These are phyloP conservation scores for Chalciporus piperatus DNA, from an alignment of 768 basidiomycete genomes.

Conservation along the genomic window DNA sequence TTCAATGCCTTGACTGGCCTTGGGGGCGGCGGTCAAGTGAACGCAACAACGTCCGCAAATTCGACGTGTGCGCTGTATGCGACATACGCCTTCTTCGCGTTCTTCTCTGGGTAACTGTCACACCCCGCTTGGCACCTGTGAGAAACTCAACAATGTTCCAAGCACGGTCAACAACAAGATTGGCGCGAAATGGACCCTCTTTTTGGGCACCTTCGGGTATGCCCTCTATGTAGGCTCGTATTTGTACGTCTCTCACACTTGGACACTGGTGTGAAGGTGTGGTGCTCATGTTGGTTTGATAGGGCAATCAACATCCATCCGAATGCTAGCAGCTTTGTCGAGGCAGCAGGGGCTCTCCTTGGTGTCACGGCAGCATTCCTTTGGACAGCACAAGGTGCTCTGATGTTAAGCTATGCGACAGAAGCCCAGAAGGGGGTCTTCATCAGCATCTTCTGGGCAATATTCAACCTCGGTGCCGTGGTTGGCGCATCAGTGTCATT, in stretches of 20 bases:
- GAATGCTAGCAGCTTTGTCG: conserved; percentile 56
- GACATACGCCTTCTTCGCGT: conserved; percentile 53
- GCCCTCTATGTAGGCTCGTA: conserved; percentile 70
- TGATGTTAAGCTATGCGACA: conserved; percentile 79
- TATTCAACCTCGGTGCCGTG: conserved; percentile 80
- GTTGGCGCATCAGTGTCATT: conserved; percentile 72
- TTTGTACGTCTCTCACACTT: conserved; percentile 43
- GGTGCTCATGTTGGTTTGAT: conserved; percentile 1
- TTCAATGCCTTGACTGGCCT: conserved; percentile 78
- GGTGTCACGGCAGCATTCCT: conserved; percentile 67
- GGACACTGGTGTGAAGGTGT: too few relatives aligned
- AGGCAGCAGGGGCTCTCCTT: conserved; percentile 66
- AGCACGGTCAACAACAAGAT: conserved; percentile 80
- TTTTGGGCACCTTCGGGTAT: conserved; percentile 71
- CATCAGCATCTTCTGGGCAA: conserved; percentile 76
- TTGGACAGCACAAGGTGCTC: conserved; percentile 76
- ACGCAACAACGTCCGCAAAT: conserved; percentile 63
- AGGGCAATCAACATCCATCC: conserved; percentile 71
- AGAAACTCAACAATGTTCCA: background rate
- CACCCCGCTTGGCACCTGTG: background rate
- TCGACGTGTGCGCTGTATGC: conserved; percentile 67
- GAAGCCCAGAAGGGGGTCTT: conserved; percentile 70
- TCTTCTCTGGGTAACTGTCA: conserved; percentile 59
- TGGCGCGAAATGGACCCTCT: conserved; percentile 66
- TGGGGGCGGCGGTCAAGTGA: conserved; percentile 73